Evolutionary conservation across 768 basidiomycete genomes (phyloP).

Genomic region (Mycena rebaudengoi): DNA sequence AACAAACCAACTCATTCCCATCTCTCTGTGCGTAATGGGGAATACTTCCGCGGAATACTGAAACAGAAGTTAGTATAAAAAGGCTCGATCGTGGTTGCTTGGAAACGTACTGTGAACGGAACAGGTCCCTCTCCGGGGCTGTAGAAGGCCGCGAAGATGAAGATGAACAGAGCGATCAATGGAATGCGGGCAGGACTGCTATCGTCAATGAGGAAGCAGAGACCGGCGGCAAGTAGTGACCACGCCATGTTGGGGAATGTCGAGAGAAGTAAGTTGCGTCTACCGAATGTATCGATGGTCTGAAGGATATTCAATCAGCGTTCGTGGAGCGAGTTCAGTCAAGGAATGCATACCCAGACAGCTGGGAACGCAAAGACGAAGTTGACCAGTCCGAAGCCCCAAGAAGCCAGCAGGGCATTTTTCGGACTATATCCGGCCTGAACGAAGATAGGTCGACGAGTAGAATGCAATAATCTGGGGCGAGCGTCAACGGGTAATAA

Average conservation of each 20-base stretch:
- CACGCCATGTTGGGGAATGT: conserved; percentile 87
- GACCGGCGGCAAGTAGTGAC: conserved; percentile 78
- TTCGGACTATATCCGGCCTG: conserved; percentile 62
- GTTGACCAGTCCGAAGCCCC: conserved; percentile 74
- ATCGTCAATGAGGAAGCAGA: conserved; percentile 65
- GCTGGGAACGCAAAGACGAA: conserved; percentile 75
- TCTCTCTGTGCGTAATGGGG: conserved; percentile 82
- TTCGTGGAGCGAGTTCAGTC: conserved; percentile 32
- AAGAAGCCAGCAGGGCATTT: conserved; percentile 68
- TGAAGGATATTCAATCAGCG: conserved; percentile 29
- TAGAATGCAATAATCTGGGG: conserved; percentile 74
- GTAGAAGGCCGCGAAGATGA: conserved; percentile 64
- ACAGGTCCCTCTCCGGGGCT: conserved; percentile 91
- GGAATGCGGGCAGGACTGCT: conserved; percentile 47
- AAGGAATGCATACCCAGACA: conserved; percentile 56
- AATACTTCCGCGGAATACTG: conserved; percentile 95
- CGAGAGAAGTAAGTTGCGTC: conserved; percentile 77
- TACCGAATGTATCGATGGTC: conserved; percentile 76
- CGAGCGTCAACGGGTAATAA: neutral
- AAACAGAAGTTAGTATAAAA: no score
- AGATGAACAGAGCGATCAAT: conserved; percentile 48
- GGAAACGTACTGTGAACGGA: conserved; percentile 85
- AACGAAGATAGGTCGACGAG: conserved; percentile 77
- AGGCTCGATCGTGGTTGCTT: no score
- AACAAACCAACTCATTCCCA: conserved; percentile 56